Base-by-base conservation (phyloP, 805 yeast genomes). In the Myxozyma mucilagina region DNA sequence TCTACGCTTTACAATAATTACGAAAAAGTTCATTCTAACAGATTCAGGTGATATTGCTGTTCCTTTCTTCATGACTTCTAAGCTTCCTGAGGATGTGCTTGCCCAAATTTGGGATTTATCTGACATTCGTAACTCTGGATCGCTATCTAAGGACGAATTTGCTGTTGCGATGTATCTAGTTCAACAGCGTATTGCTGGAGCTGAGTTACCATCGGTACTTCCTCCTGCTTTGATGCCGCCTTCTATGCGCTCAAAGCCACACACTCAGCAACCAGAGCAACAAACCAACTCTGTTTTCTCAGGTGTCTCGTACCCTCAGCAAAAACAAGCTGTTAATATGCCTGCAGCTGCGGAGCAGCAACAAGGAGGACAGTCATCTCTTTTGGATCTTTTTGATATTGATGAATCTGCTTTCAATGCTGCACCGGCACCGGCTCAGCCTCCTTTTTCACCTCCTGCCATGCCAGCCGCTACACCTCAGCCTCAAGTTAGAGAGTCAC, bases 91-190 rank as follows among this genome's bases (percentile, higher is more conserved):
- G 70, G 92, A 89, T 54, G 85, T 84, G 20, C 80, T 94, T 64
- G 99, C 98, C 1, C 77, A 84, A 29, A 85, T 93, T 47, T 94
- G 99, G 99, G 99, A 94, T 75, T 79, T 94, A 67, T 84, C 98
- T 9, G 97, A 94, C 73, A 81, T 90, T 64, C 87, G 89, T 67
- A 90, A 90, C 73, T 84, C 89, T 47, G 97, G 97, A 31, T 81
- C 81, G 45, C 90, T 94, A 71, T 81, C 89, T 52, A 84, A 82
- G 69, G 79, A 84, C 66, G 99, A 94, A 73, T 94, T 94, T 73
- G 86, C 96, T 2, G 87, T 94, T 71, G 97, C 98, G 16, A 87
- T 94, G 90, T 93, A 87, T 72, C 81, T 94, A 67, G 94, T 94
- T 8, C 96, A 91, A 75, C 89, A 87, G 74, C 87, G 83, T 69